Conservation (phyloP, 768 basidiomycete species). For the Pulveroboletus ravenelii region DNA sequence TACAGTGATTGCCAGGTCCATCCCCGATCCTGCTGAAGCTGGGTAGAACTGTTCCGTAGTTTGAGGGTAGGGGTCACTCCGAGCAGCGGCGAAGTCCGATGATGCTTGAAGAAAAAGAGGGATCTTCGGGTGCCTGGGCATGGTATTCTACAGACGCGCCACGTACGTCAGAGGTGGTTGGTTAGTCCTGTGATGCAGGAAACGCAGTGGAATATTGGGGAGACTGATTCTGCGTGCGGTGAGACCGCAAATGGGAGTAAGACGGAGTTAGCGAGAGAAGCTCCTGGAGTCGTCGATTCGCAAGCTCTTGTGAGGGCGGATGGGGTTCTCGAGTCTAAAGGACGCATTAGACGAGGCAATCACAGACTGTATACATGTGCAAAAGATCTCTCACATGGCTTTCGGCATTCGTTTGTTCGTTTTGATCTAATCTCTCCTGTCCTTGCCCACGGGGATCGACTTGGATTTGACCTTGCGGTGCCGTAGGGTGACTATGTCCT, state of each 20-base stretch:
- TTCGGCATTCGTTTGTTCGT: constrained; percentile 4
- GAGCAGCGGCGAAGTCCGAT: background rate
- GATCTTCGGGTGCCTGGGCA: background rate
- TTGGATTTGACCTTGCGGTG: background rate
- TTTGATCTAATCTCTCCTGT: background rate
- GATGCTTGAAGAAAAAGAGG: constrained; percentile 9
- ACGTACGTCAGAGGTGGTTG: background rate
- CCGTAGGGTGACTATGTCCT: background rate
- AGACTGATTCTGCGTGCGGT: background rate
- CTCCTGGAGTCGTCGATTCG: constrained; percentile 23
- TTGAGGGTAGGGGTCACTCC: constrained; percentile 1
- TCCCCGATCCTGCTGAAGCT: background rate
- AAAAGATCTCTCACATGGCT: constrained; percentile 2
- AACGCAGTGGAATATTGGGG: background rate
- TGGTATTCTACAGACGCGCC: background rate
- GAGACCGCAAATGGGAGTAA: background rate
- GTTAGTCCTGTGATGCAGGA: background rate
- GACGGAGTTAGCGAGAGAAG: constrained; percentile 15
- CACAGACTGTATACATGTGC: background rate
- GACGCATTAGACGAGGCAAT: background rate
- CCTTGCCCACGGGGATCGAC: background rate
- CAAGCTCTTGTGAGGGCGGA: constrained; percentile 9
- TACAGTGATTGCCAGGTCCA: constrained; percentile 15
- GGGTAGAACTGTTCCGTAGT: constrained; percentile 4
- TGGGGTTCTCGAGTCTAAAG: constrained; percentile 2